Percentiles rank a stretch among this genome's conserved stretches.
These are phyloP conservation scores for Lecanicillium sp. DNA, from an alignment of 2,329 filamentous ascomycete genomes.

Conservation along the genomic window DNA sequence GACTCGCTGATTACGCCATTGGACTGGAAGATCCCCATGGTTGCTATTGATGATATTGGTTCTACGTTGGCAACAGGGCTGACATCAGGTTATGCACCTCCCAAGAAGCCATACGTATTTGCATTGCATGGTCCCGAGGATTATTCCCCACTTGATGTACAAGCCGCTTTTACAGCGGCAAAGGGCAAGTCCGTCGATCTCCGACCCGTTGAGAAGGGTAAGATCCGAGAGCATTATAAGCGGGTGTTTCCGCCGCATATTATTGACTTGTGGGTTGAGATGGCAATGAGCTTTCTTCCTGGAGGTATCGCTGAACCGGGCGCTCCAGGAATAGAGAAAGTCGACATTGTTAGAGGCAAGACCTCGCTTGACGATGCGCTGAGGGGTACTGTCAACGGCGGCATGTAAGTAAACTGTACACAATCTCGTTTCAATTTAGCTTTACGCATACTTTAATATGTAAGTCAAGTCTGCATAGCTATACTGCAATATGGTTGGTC, in stretches of 20 bases:
- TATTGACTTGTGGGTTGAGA: conserved; percentile 25
- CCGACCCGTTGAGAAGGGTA: conserved; percentile 21
- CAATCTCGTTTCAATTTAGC: no score
- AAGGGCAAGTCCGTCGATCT: conserved; percentile 23
- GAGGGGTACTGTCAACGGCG: no score
- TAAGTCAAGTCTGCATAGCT: no score
- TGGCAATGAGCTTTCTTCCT: conserved; percentile 24
- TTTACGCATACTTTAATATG: no score
- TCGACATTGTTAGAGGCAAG: conserved; percentile 20
- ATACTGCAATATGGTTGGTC: no score
- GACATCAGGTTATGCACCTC: conserved; percentile 16
- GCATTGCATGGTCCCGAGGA: conserved; percentile 26
- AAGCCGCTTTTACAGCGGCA: conserved; percentile 23
- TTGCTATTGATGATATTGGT: conserved; percentile 23
- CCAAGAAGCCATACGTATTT: conserved; percentile 23
- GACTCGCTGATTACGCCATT: conserved; percentile 29
- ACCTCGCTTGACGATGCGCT: conserved; percentile 18
- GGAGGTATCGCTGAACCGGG: conserved; percentile 22
- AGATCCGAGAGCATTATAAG: conserved; percentile 19
- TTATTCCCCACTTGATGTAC: conserved; percentile 26
- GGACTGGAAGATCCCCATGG: conserved; percentile 28
- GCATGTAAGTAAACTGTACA: no score
- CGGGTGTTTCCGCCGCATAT: conserved; percentile 21
- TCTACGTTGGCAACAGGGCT: conserved; percentile 21
- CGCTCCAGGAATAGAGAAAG: conserved; percentile 5